Evolutionary conservation across 2,329 filamentous ascomycete species (phyloP), one percentile per base, ranked within the genome.

Genomic region (Penicillium sp.): DNA sequence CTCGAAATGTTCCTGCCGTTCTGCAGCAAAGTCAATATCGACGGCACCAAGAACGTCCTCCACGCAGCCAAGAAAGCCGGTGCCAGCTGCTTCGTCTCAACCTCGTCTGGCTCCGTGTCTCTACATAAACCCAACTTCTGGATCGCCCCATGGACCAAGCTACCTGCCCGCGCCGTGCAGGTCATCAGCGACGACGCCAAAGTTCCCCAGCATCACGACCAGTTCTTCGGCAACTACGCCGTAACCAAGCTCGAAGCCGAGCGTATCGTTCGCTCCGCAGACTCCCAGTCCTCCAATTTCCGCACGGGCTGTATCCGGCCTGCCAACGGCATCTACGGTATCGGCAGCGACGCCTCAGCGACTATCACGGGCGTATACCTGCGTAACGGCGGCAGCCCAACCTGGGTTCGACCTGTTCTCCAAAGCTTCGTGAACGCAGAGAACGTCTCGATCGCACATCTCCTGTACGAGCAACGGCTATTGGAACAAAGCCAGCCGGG

Each of bases 221-320:
- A 66, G 1, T 81, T 75, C 63, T 77, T 67, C 39, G 54, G 62
- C 8, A 66, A 77, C 59, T 81, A 81, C 45, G 72, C 76, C 28
- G 69, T 64, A 16, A 72, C 72, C 42, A 81, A 81, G 56, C 70
- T 73, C 6, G 68, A 73, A 45, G 77, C 76, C 1, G 79, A 81
- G 63, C 65, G 71, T 11, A 51, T 78, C 7, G 71, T 81, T 8
- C 74, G 75, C 47, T 62, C 54, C 7, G 73, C 74, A 22, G 69
- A 77, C 57, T 48, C 62, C 24, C 52, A 56, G 7, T 45, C 41
- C 40, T 56, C 27, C 46, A 61, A 63, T 6, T 76, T 81, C 60
- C 71, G 76, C 8, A 80, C 78, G 0, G 78, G 77, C 6, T 68
- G 69, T 39, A 74, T 82, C 51, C 71, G 79, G 2, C 78, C 78